Evolutionary conservation across 176 grass and related monocot genomes (phyloP), one percentile per base, ranked within the genome.

Genomic region (Coix lacrymajobi): DNA sequence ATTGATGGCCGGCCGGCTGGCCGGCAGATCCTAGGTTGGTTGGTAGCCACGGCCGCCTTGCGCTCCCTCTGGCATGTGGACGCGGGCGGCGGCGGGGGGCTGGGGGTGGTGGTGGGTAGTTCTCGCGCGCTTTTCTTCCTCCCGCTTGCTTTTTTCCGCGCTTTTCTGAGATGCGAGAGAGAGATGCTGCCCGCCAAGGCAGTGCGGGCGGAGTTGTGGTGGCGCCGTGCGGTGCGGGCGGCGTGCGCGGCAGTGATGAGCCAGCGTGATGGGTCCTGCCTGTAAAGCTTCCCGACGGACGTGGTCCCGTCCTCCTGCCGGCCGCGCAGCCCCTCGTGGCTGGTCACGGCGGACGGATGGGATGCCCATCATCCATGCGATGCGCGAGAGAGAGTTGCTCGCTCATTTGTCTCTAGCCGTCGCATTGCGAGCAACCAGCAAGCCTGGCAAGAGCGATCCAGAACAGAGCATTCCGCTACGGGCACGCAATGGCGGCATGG

Each of bases 221-320:
- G 62, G 65, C 32, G 12, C 56, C 57, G 57, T 61, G 24, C 26
- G 31, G 64, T 41, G 62, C 66, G 43, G 13, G 65, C 66, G 61
- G 62, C 64, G 74, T 62, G 84, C 68, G 84, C 8, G 34, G 28
- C 36, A 81, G 83, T 63, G 72, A 85, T 89, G 63, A 39, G 45
- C 45, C 54, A 11, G 71, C 82, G 78, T 38, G 33, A 54, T 31
- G 66, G 20, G 83, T 77, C 66, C 48, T 74, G 64, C 83, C 83
- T 85, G 88, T 85, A 89, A 81, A 89, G 87, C 43, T 33, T 8
- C 0, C 14, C 40, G 41, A 40, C 63, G 63, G 70, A 28, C 75
- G 71, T 34, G 81, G 81, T 62, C 16, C 51, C 4, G 75, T 51
- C 33, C 14, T 11, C 32, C 36, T 13, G 5, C 12, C 7, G 40